Evolutionary conservation across 164 flowering plant species (phyloP), one percentile per base, ranked within the genome.

Genomic region (Platanus orientalis): DNA sequence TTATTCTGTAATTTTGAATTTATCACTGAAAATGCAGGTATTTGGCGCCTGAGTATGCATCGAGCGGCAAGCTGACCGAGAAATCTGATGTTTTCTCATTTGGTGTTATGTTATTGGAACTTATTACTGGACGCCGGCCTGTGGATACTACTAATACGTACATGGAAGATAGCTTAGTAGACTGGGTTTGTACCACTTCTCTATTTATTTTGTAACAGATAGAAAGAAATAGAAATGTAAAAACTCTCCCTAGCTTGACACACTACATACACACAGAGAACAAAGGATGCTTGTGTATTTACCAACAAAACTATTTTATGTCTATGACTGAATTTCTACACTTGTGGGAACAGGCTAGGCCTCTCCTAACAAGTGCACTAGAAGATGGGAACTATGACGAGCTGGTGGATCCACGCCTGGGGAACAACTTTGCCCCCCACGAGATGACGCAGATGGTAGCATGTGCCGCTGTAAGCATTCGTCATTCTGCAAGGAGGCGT

Each of bases 41-140:
- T 62, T 76, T 90, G 75, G 96, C 98, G 45, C 96, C 96, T 9
- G 96, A 90, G 64, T 90, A 92, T 65, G 98, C 96, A 49, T 70
- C 96, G 2, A 88, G 85, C 34, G 98, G 98, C 29, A 89, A 92
- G 72, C 83, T 92, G 2, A 88, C 95, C 0, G 98, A 92, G 45
- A 90, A 92, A 62, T 88, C 96, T 3, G 95, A 92, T 68, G 94
- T 89, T 14, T 92, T 84, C 78, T 92, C 96, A 6, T 92, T 55
- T 58, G 98, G 98, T 61, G 82, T 90, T 23, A 76, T 90, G 87
- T 79, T 92, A 0, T 63, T 92, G 75, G 98, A 92, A 56, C 75
- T 92, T 29, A 81, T 92, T 10, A 85, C 93, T 1, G 98, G 98
- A 58, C 66, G 81, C 6, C 83, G 82, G 1, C 96, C 96, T 0